Conservation (phyloP, 331 rosid species). For the Malus hybrid region DNA sequence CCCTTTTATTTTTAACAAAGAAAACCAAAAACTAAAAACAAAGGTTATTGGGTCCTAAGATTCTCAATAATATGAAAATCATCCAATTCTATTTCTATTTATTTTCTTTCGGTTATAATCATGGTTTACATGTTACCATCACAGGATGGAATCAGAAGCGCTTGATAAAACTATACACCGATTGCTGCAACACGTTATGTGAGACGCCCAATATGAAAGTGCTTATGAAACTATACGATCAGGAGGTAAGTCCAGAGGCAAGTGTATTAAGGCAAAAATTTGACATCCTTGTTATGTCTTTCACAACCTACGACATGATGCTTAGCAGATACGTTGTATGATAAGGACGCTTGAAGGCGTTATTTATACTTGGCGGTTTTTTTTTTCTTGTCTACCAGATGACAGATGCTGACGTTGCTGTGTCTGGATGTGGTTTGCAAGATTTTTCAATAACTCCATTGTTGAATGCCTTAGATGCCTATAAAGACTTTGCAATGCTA, state of each 20-base stretch:
- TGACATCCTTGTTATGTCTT: slow-evolving; percentile 3
- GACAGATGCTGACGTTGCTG: slow-evolving; percentile 77
- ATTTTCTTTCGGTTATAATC: too few relatives aligned
- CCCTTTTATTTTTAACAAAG: too few relatives aligned
- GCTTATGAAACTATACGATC: slow-evolving; percentile 72
- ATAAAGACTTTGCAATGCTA: slow-evolving; percentile 63
- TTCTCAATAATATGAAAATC: neutral
- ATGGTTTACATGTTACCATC: slow-evolving; percentile 17
- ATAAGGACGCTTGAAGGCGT: too few relatives aligned
- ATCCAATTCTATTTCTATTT: neutral
- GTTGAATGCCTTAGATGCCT: slow-evolving; percentile 64
- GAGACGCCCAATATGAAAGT: slow-evolving; percentile 71
- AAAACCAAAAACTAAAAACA: too few relatives aligned
- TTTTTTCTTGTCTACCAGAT: slow-evolving; percentile 35
- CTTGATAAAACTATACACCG: slow-evolving; percentile 62
- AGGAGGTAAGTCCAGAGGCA: slow-evolving; percentile 49
- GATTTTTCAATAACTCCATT: slow-evolving; percentile 80
- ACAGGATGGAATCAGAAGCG: slow-evolving; percentile 84
- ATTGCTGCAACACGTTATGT: slow-evolving; percentile 58
- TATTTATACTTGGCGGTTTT: too few relatives aligned
- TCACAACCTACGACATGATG: slow-evolving; percentile 2
- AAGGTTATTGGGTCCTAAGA: too few relatives aligned
- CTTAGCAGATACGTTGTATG: neutral
- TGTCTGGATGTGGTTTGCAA: slow-evolving; percentile 80
- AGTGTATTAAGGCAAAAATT: neutral